phyloP scores from a whole-genome alignment of 2,329 filamentous ascomycete genomes.

The Aspergillus sergii region DNA sequence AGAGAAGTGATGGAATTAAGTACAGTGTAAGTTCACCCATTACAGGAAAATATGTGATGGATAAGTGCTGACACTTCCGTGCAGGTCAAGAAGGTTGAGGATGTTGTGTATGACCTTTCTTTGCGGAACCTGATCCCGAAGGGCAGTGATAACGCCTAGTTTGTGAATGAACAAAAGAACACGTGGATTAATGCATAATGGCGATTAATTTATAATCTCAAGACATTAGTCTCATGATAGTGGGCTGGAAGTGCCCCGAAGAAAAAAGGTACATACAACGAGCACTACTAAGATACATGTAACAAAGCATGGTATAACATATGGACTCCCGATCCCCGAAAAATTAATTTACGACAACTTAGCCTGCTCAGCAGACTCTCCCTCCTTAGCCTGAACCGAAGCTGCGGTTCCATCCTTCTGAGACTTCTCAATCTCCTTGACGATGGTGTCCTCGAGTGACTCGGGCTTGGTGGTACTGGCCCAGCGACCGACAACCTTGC shows the following conservation, averaged over 20 bases:
- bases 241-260: neutral
- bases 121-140: slow-evolving; percentile 77
- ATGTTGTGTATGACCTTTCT: slow-evolving; percentile 94
- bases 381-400: slow-evolving; percentile 22
- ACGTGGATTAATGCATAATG: neutral
- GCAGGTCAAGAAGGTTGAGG: slow-evolving; percentile 92
- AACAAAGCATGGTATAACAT: slow-evolving; percentile 16
- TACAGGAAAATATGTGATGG: neutral
- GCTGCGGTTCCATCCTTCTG: slow-evolving; percentile 41
- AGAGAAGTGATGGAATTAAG: slow-evolving; percentile 90
- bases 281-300: slow-evolving; percentile 5
- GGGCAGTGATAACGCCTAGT: slow-evolving; percentile 24
- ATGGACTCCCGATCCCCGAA: neutral
- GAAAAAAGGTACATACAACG: neutral
- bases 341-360: slow-evolving; percentile 23
- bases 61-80: slow-evolving; percentile 4
- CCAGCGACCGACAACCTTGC: slow-evolving; percentile 83
- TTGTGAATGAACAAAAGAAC: neutral
- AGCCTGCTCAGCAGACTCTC: slow-evolving; percentile 19
- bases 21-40: slow-evolving; percentile 62
- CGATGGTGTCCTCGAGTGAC: slow-evolving; percentile 71
- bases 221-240: neutral
- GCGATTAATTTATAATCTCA: neutral
- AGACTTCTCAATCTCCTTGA: slow-evolving; percentile 69
- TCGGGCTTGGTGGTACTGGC: slow-evolving; percentile 87